Conservation (phyloP, 352 stramenopile species). For the Globisporangium mamillatum region DNA sequence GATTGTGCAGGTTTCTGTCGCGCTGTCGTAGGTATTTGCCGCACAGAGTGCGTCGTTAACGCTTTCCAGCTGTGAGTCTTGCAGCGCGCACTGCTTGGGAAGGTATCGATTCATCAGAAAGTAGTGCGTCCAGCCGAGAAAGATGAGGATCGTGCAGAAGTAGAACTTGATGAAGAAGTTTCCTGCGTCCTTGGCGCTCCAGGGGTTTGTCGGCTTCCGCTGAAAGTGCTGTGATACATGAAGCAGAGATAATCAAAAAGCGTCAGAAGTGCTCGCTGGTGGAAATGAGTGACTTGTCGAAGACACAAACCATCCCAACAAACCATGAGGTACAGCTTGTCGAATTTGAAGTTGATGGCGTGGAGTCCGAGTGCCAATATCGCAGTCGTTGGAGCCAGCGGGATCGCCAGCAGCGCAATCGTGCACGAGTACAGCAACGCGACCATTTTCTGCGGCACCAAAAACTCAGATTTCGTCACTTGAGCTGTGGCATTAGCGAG, state of each 20-base stretch:
- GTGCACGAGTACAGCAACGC: conserved; percentile 77
- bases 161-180: conserved; percentile 90
- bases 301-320: neutral
- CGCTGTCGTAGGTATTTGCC: conserved; percentile 26
- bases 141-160: conserved; percentile 68
- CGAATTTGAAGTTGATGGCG: conserved; percentile 80
- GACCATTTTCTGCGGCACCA: conserved; percentile 82
- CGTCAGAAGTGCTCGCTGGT: neutral
- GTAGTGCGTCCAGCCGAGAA: conserved; percentile 57
- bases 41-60: conserved; percentile 28
- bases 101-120: conserved; percentile 47
- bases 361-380: conserved; percentile 56
- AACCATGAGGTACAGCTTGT: conserved; percentile 72
- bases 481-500: neutral
- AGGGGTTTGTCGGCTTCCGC: conserved; percentile 68
- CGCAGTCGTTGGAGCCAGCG: conserved; percentile 55
- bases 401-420: conserved; percentile 66
- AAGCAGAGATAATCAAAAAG: conserved; percentile 1
- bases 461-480: conserved; percentile 57
- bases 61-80: conserved; percentile 32
- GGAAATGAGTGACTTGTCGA: too few relatives aligned
- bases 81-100: conserved; percentile 55
- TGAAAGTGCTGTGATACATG: conserved; percentile 41
- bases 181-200: conserved; percentile 71
- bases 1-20: conserved; percentile 33